These are phyloP conservation scores for Hypoxylon rickii DNA, from an alignment of 495 filamentous ascomycete species.

Conservation along the genomic window DNA sequence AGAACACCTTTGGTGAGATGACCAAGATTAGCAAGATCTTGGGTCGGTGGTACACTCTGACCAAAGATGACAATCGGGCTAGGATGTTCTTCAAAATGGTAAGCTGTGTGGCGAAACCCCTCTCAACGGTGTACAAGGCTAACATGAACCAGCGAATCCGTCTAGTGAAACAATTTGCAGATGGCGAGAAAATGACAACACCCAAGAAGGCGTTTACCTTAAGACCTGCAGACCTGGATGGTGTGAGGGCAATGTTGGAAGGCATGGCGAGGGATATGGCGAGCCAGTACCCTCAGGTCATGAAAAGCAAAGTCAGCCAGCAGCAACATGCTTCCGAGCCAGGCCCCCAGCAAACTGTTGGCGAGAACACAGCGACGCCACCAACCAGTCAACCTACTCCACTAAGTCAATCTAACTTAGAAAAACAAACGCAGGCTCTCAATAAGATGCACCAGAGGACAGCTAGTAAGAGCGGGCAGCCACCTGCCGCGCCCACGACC, in stretches of 20 bases:
- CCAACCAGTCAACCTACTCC: conserved; percentile 47
- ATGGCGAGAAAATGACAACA: conserved; percentile 52
- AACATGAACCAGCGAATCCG: conserved; percentile 53
- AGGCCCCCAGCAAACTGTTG: conserved; percentile 20
- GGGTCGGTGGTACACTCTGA: conserved; percentile 47
- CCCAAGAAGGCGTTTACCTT: conserved; percentile 64
- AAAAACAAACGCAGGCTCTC: conserved; percentile 63
- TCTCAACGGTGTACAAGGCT: background rate
- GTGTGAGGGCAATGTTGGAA: conserved; percentile 51
- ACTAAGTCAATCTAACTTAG: conserved; percentile 69
- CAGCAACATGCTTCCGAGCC: conserved; percentile 24
- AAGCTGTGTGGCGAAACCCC: conserved; percentile 35
- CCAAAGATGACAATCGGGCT: conserved; percentile 48
- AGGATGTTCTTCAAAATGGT: conserved; percentile 52
- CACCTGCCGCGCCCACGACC: conserved; percentile 67
- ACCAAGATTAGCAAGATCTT: conserved; percentile 44
- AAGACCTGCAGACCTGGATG: conserved; percentile 57
- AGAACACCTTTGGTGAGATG: conserved; percentile 36
- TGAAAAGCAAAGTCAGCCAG: conserved; percentile 30
- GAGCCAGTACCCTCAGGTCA: conserved; percentile 13
- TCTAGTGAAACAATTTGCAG: conserved; percentile 63
- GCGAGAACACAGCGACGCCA: conserved; percentile 28
- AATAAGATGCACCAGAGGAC: conserved; percentile 55
- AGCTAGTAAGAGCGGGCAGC: conserved; percentile 45
- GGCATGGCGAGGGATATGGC: conserved; percentile 42